Conservation (phyloP, 2,329 filamentous ascomycete species). For the Cercospora beticola region DNA sequence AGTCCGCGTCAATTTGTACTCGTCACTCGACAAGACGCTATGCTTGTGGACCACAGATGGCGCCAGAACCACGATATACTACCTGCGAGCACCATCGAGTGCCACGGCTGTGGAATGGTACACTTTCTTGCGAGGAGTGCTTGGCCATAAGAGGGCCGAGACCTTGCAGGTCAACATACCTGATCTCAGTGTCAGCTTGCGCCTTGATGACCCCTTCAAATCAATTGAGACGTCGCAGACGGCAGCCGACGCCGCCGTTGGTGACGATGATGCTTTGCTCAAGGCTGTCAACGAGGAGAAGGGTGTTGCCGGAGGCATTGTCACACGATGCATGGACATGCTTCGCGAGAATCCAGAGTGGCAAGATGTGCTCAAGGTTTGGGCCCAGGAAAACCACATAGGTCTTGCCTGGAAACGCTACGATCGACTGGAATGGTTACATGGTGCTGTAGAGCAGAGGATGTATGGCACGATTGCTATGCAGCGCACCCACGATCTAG, state of each 20-base stretch:
- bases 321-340: conserved; percentile 59
- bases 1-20: conserved; percentile 63
- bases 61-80: conserved; percentile 58
- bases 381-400: conserved; percentile 59
- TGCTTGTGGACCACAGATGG: conserved; percentile 60
- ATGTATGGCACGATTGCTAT: conserved; percentile 71
- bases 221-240: conserved; percentile 49
- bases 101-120: conserved; percentile 68
- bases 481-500: conserved; percentile 64
- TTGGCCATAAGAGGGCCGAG: conserved; percentile 59
- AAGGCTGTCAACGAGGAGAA: conserved; percentile 53
- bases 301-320: conserved; percentile 56
- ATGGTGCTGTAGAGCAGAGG: conserved; percentile 63
- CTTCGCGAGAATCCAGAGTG: conserved; percentile 58
- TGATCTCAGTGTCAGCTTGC: conserved; percentile 59
- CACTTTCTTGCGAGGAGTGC: conserved; percentile 60
- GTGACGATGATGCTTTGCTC: conserved; percentile 48
- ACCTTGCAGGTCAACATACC: conserved; percentile 62
- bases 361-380: conserved; percentile 58
- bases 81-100: conserved; percentile 61
- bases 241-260: conserved; percentile 44
- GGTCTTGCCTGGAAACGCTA: conserved; percentile 69
- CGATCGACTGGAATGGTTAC: conserved; percentile 67
- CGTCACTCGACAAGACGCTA: conserved; percentile 65
- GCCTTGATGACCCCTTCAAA: conserved; percentile 61